phyloP scores from a whole-genome alignment of 2,329 filamentous ascomycete genomes.

The Ophiostoma quercus region DNA sequence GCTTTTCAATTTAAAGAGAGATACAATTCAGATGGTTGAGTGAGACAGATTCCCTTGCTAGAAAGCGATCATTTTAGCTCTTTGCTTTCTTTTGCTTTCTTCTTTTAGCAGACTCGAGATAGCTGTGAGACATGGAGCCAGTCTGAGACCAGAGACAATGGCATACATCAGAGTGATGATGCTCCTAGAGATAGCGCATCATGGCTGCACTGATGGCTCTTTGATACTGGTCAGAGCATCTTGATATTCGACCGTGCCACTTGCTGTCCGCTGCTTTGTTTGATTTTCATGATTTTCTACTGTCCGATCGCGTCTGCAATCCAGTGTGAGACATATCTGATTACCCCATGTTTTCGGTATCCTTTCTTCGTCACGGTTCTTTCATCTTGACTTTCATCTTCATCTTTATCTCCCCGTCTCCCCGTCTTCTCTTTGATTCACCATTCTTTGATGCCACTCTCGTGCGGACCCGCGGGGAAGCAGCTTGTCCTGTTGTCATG shows the following conservation, averaged over 20 bases:
- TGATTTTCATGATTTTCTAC: background rate
- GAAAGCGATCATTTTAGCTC: background rate
- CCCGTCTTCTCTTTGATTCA: background rate
- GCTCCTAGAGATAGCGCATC: background rate
- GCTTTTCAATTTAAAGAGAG: background rate
- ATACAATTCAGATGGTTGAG: background rate
- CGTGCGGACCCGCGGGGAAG: background rate
- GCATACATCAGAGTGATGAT: background rate
- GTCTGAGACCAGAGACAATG: background rate
- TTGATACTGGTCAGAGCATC: background rate
- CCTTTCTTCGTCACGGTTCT: background rate
- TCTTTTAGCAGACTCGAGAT: background rate
- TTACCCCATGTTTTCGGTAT: conserved; percentile 8
- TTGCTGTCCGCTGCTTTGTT: background rate
- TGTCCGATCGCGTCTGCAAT: background rate
- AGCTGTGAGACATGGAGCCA: background rate
- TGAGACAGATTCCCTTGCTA: background rate
- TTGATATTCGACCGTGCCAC: background rate
- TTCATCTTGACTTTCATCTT: background rate
- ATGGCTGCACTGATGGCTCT: background rate
- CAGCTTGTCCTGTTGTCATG: background rate
- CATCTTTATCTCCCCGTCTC: background rate
- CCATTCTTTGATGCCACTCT: background rate
- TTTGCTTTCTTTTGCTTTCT: too few species aligned
- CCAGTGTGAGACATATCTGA: conserved; percentile 7